phyloP scores from a whole-genome alignment of 1,284 basidiomycete genomes.

The Moesziomyces sp. region DNA sequence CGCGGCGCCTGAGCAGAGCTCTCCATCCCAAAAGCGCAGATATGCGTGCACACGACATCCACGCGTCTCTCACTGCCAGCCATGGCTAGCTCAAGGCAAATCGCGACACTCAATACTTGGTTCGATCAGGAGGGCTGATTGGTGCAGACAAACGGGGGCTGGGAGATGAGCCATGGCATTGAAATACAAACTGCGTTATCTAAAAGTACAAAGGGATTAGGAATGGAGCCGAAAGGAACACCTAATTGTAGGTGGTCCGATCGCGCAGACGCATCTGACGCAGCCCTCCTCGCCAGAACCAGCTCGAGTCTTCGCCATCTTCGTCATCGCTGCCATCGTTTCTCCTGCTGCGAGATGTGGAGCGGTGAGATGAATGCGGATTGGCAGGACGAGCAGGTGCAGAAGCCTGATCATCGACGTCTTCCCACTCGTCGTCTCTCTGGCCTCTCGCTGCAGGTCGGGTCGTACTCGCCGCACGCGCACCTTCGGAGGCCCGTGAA shows the following conservation, averaged over 20 bases:
- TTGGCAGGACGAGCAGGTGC: neutral
- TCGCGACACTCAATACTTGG: too few relatives aligned
- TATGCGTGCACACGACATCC: constrained; percentile 7
- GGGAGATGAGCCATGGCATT: neutral
- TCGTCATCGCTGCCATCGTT: constrained; percentile 39
- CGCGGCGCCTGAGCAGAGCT: too few relatives aligned
- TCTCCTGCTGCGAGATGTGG: constrained; percentile 10
- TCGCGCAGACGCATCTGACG: constrained; percentile 51
- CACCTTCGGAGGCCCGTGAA: neutral
- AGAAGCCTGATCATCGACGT: constrained; percentile 7
- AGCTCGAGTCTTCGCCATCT: constrained; percentile 35
- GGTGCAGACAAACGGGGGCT: neutral
- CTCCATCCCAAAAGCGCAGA: too few relatives aligned
- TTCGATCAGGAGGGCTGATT: too few relatives aligned
- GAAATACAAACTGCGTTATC: neutral
- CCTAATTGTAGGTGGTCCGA: constrained; percentile 51
- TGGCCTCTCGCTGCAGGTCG: neutral
- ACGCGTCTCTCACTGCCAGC: too few relatives aligned
- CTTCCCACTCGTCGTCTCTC: constrained; percentile 41
- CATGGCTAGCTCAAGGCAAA: too few relatives aligned
- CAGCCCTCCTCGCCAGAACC: constrained; percentile 59
- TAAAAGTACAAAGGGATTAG: constrained; percentile 10
- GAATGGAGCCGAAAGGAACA: neutral
- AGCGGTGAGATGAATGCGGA: neutral
- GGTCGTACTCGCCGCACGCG: neutral